These are phyloP conservation scores for Macrophomina tecta DNA, from an alignment of 2,329 filamentous ascomycete genomes.

Conservation along the genomic window DNA sequence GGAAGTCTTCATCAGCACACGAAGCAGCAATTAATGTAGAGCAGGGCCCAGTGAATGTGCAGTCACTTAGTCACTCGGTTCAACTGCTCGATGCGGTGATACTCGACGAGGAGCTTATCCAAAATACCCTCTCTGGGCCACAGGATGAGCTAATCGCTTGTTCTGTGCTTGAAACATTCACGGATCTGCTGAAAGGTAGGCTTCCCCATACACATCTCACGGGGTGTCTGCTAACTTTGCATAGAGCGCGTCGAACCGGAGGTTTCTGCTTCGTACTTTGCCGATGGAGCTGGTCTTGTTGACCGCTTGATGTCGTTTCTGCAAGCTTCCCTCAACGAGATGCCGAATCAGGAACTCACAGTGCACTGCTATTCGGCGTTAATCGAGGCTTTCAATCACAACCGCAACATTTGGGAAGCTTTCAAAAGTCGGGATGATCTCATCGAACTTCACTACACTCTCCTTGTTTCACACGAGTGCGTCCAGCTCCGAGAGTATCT, in stretches of 20 bases:
- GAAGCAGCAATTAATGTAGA: constrained; percentile 1
- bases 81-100: constrained; percentile 40
- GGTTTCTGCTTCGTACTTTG: constrained; percentile 42
- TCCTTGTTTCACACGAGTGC: constrained; percentile 38
- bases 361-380: constrained; percentile 39
- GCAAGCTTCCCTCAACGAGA: constrained; percentile 31
- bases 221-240: background rate
- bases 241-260: constrained; percentile 43
- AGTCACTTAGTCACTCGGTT: constrained; percentile 40
- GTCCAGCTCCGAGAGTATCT: constrained; percentile 37
- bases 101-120: constrained; percentile 37
- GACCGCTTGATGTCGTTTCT: constrained; percentile 38
- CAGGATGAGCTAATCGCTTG: constrained; percentile 38
- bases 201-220: background rate
- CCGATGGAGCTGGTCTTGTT: constrained; percentile 38
- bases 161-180: constrained; percentile 38
- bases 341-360: constrained; percentile 30
- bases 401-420: constrained; percentile 40
- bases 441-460: constrained; percentile 37
- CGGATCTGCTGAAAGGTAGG: constrained; percentile 45
- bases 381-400: constrained; percentile 46
- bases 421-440: constrained; percentile 38
- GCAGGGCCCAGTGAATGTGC: constrained; percentile 41
- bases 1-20: background rate
- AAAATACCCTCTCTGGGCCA: constrained; percentile 32